Base-by-base conservation (phyloP, 257 asterid species). In the Solanum sitiens region DNA sequence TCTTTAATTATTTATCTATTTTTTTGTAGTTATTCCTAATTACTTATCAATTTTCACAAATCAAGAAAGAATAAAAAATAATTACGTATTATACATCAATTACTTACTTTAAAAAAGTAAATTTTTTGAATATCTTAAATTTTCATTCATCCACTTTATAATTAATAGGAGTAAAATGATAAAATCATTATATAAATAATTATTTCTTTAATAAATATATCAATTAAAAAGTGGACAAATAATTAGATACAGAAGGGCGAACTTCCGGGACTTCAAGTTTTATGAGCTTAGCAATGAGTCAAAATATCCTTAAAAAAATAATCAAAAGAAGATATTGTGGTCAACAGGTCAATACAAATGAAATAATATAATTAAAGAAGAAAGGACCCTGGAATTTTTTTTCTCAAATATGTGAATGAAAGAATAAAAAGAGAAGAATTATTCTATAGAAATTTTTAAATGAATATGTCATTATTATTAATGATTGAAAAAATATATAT, bases 131-230 rank as follows among this genome's bases (percentile, higher is more conserved):
- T 4, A 5, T 35, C 0, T 35, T 5, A 35, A 35, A 6, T 35
- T 35, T 35, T 35, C 5, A 35, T 1, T 35, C 7, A 35, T 35
- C 37, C 37, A 35, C 1, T 35, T 35, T 5, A 6, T 4, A 35
- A 37, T 1, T 1, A 37, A 1, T 37, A 37, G 2, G 0, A 0
- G 5, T 37, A 1, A 37, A 37, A 37, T 5, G 0, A 37, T 6
- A 37, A 35, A 37, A 5, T 37, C 0, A 6, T 0, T 5, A 37
- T 37, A 37, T 37, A 0, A 37, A 37, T 1, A 37, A 37, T 37
- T 37, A 37, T 37, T 37, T 37, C 5, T 1, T 37, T 37, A 5
- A 5, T 37, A 37, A 5, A 6, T 37, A 6, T 37, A 37, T 37
- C 6, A 0, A 37, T 37, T 37, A 1, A 37, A 1, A 37, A 37